Evolutionary conservation across 78 protist genomes (phyloP).

Genomic region (Emiliania huxleyi): DNA sequence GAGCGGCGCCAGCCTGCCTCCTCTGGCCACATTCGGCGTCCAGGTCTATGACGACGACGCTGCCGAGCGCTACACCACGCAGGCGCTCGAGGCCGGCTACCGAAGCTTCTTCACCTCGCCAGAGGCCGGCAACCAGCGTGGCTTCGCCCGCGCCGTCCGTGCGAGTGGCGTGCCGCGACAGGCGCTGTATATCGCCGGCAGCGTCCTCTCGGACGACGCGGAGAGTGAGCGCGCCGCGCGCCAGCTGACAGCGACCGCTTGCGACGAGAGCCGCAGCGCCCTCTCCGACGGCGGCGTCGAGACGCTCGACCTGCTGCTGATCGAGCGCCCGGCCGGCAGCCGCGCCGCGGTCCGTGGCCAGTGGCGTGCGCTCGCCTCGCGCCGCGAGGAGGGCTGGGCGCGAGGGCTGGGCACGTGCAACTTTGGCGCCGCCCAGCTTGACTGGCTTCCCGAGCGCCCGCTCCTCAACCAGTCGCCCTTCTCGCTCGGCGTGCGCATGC

Average conservation of each 20-base stretch:
- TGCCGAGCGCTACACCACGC: background rate
- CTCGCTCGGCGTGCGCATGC: background rate
- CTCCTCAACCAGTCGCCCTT: background rate
- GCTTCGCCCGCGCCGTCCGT: background rate
- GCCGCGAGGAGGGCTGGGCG: background rate
- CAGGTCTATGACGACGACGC: conserved; percentile 23
- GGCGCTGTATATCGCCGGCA: conserved; percentile 24
- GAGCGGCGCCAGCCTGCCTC: too few relatives aligned
- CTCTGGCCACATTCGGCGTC: background rate
- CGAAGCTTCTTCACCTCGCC: conserved; percentile 6
- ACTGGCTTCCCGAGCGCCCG: background rate
- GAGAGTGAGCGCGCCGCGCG: background rate
- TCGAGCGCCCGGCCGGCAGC: background rate
- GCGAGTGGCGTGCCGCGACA: conserved; percentile 5
- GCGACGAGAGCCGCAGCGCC: background rate
- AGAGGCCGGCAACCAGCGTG: conserved; percentile 6
- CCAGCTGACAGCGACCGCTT: background rate
- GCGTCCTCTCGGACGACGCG: conserved; percentile 15
- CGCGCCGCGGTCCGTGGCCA: background rate
- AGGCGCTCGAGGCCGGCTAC: background rate
- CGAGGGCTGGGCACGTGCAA: conserved; percentile 2
- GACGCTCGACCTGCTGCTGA: background rate
- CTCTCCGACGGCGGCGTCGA: background rate
- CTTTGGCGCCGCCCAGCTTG: background rate
- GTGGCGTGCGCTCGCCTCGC: conserved; percentile 1